Percentiles rank a stretch among this genome's conserved stretches.
Evolutionary conservation across 2,329 filamentous ascomycete species (phyloP).

Genomic region (Trichophyton benhamiae): DNA sequence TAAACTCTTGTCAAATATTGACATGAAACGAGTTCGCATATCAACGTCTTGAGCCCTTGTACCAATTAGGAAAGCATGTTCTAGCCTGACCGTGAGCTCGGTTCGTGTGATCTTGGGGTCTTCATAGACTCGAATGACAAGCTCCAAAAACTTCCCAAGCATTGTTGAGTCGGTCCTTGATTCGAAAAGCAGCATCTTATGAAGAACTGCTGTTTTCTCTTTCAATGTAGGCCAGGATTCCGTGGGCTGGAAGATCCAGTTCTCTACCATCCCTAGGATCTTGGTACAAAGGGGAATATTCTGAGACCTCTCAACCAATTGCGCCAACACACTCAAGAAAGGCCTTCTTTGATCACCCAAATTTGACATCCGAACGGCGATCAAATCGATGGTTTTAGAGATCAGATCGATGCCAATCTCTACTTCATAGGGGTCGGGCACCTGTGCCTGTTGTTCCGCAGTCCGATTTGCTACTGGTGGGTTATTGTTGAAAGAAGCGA

Average conservation of each 20-base stretch:
- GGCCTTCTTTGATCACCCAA: slow-evolving; percentile 82
- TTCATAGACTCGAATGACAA: slow-evolving; percentile 96
- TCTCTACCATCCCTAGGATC: slow-evolving; percentile 84
- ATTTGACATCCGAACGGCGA: slow-evolving; percentile 81
- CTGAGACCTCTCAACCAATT: slow-evolving; percentile 86
- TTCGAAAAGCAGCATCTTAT: slow-evolving; percentile 97
- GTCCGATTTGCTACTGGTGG: slow-evolving; percentile 27
- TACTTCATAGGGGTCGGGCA: slow-evolving; percentile 57
- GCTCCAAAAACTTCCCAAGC: slow-evolving; percentile 82
- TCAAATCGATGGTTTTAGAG: slow-evolving; percentile 87
- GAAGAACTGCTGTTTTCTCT: slow-evolving; percentile 96
- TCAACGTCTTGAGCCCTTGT: slow-evolving; percentile 86
- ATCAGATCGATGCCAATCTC: slow-evolving; percentile 85
- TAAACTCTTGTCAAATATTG: slow-evolving; percentile 86
- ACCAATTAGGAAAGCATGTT: slow-evolving; percentile 95
- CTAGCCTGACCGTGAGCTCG: slow-evolving; percentile 90
- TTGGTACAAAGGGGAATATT: slow-evolving; percentile 80
- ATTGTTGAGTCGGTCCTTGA: slow-evolving; percentile 69
- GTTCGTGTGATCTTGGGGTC: slow-evolving; percentile 91
- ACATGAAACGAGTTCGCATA: slow-evolving; percentile 94
- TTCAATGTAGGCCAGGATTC: slow-evolving; percentile 96
- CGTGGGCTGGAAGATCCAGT: slow-evolving; percentile 90
- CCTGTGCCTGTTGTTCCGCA: slow-evolving; percentile 22
- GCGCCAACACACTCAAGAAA: slow-evolving; percentile 88
- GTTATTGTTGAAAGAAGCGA: slow-evolving; percentile 55